Evolutionary conservation across 2,329 filamentous ascomycete genomes (phyloP).

Genomic region (Colletotrichum scovillei): DNA sequence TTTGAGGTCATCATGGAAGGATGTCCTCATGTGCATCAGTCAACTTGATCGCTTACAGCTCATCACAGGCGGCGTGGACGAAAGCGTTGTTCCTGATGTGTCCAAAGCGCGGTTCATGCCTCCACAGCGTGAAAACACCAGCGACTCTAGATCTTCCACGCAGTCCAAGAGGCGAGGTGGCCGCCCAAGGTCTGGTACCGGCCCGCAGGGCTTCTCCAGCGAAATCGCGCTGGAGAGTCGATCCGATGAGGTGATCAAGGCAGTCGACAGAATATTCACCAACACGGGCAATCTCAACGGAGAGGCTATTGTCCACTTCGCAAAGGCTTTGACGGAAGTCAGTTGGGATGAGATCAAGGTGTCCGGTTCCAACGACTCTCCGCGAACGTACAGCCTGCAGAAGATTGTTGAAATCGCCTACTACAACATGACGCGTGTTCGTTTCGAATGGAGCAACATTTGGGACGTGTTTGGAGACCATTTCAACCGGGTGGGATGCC

Average conservation of each 20-base stretch:
- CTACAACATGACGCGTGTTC: slow-evolving; percentile 99
- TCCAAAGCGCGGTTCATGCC: slow-evolving; percentile 82
- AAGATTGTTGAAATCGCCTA: slow-evolving; percentile 99
- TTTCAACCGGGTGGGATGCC: slow-evolving; percentile 97
- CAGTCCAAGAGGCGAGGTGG: slow-evolving; percentile 59
- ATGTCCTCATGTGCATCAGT: slow-evolving; percentile 93
- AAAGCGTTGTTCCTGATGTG: slow-evolving; percentile 91
- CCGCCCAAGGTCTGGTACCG: slow-evolving; percentile 65
- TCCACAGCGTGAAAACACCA: slow-evolving; percentile 64
- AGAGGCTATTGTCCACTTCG: slow-evolving; percentile 96
- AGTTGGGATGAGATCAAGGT: slow-evolving; percentile 99
- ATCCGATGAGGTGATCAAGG: slow-evolving; percentile 91
- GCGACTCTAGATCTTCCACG: slow-evolving; percentile 73
- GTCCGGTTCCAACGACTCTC: slow-evolving; percentile 94
- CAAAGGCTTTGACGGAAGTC: slow-evolving; percentile 90
- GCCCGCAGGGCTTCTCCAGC: slow-evolving; percentile 73
- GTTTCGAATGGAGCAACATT: slow-evolving; percentile 98
- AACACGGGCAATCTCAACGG: slow-evolving; percentile 94
- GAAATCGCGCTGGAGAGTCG: slow-evolving; percentile 93
- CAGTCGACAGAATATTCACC: slow-evolving; percentile 95
- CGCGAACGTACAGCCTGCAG: slow-evolving; percentile 95
- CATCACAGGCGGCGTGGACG: slow-evolving; percentile 93
- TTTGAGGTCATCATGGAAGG: slow-evolving; percentile 91
- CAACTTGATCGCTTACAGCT: slow-evolving; percentile 96
- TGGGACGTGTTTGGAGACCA: slow-evolving; percentile 98